Evolutionary conservation across 2,329 filamentous ascomycete genomes (phyloP), one percentile per base, ranked within the genome.

Genomic region (Penicillium sp.): DNA sequence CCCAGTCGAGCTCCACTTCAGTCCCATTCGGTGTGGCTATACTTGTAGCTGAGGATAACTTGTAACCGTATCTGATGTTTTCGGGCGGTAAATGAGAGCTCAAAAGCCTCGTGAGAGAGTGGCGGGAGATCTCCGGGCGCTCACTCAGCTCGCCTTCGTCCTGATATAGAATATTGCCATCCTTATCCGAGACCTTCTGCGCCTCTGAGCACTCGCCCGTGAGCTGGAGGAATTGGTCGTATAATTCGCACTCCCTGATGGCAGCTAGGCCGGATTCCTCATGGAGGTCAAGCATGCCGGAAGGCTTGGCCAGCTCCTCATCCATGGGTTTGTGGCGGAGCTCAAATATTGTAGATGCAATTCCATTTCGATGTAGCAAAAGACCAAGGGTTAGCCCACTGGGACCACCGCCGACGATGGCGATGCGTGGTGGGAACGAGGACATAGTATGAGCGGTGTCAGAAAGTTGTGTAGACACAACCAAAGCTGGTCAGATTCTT

Each of bases 371-470:
- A 23, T 60, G 48, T 0, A 64, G 56, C 6, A 65, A 44, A 10
- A 52, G 48, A 27, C 47, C 58, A 7, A 64, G 46, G 1, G 57
- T 59, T 3, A 62, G 42, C 3, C 62, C 62, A 5, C 65, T 65
- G n/a, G 68, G 69, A 3, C 69, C 69, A 18, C 58, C 66, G 22
- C 68, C 68, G 34, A 71, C 56, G 29, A 71, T 69, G 28, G 67
- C 67, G 26, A 70, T 69, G 36, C 58, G 60, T 14, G 58, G 60
- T 32, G 8, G 28, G 20, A 40, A 23, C 13, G 28, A 24, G 26
- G 42, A 28, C 42, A 37, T 44, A 10, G 35, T 23, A 14, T 24
- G 20, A 7, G 18, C 31, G 14, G 9, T 16, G 18, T 8, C 29
- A 32, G 14, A 10, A 34, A 9, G 9, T 11, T 20, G 16, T 34